Evolutionary conservation across 2,329 filamentous ascomycete genomes (phyloP), one percentile per base, ranked within the genome.

Genomic region (Fusarium sp.): DNA sequence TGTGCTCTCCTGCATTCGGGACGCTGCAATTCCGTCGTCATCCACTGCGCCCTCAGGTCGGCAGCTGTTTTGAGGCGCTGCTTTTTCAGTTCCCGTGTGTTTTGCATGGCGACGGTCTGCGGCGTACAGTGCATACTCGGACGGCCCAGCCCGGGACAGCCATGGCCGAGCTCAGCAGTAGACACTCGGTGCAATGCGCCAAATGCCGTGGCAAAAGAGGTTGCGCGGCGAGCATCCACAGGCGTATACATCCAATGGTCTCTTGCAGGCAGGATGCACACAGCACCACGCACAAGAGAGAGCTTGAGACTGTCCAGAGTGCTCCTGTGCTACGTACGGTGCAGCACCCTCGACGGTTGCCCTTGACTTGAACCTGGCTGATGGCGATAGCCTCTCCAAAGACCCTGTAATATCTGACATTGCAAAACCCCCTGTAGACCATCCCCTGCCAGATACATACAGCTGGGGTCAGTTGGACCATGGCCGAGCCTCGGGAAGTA

Each of bases 181-280:
- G 30, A 57, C 16, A 36, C 18, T 44, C 46, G 50, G 41, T n/a
- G 59, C 48, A 58, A 51, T 37, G 44, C 41, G 56, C 46, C 60
- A 63, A 62, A 69, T 70, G 65, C 69, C 62, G 65, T 70, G 62
- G 68, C 68, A 64, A 69, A 68, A 54, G 60, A 52, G 61, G 64
- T 61, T 68, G 68, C 56, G 56, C 53, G 48, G 61, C 44, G 60
- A 61, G 50, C 53, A 44, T 52, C 66, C 39, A 46, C 57, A 40
- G 44, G 50, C 39, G 28, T 23, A 37, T 15, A 57, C 62, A 36
- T 40, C 60, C 65, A 65, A 68, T 65, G 41, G 51, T 15, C 48
- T 65, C 23, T 50, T 68, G 56, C 23, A 46, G 40, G 31, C 43
- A 39, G 30, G 52, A 66, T 47, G 44, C 39, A 59, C 57, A 54